Evolutionary conservation across 1,284 basidiomycete species (phyloP), one percentile per base, ranked within the genome.

Genomic region (Afroboletus lepidellus): DNA sequence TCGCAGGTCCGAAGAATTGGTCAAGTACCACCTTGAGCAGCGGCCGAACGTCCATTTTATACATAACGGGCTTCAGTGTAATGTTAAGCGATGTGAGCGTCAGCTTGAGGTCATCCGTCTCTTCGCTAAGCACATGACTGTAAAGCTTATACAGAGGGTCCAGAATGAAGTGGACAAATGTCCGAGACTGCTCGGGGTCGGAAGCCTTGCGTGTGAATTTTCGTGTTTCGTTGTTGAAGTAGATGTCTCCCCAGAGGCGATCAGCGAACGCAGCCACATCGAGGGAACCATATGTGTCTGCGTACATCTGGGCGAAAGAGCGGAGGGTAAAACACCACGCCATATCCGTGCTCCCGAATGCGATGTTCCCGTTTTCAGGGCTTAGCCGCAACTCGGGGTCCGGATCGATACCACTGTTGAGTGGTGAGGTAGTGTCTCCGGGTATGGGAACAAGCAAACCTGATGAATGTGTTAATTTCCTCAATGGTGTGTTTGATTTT

Each of bases 401-500:
- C 8, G 92, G 85, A 71, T 97, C 86, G 64, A 97, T 90, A 34
- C 84, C 80, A 59, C 93, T 96, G 59, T 51, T 1, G 7, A 46
- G 39, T 18, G 47, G 27, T 57, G 12, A 61, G 56, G 18, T 2
- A 37, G 20, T 8, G 29, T 37, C 25, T 48, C 38, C 9, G 18
- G 4, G 53, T 29, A 57, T 13, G 13, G 42, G 53, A 57, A 24
- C 12, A 29, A 21, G 65, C 76, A 54, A 53, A 92, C 89, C 91
- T 89, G 62, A 98, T 96, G 69, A 94, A 86, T 2, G 89, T 91
- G 72, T 99, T 99, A 55, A 99, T 89, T 71, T 99, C 97, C 68
- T 99, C 97, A 55, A 99, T 96, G 6, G 96, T 97, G 67, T 98
- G 96, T 70, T 94, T 97, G 61, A 99, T 92, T 78, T 99, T 99